phyloP scores from a whole-genome alignment of 2,329 filamentous ascomycete species.

The Periconia macrospinosa region DNA sequence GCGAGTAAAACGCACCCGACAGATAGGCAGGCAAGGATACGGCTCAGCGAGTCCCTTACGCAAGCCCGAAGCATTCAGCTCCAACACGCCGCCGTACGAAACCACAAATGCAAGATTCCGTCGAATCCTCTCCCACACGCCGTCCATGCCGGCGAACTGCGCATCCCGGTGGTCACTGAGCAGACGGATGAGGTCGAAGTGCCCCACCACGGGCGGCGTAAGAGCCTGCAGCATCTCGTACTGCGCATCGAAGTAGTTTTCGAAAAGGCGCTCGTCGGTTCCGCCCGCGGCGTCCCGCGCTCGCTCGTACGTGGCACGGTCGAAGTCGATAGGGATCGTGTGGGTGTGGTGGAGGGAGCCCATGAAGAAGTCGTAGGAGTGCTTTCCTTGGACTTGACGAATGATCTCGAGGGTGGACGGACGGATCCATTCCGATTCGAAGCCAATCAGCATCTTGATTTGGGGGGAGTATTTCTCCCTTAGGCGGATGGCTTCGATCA shows the following conservation, averaged over 20 bases:
- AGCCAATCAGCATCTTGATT: slow-evolving; percentile 83
- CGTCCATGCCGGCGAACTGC: slow-evolving; percentile 59
- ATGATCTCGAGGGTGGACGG: slow-evolving; percentile 65
- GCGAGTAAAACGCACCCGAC: slow-evolving; percentile 59
- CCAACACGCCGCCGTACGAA: slow-evolving; percentile 77
- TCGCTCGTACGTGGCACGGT: slow-evolving; percentile 65
- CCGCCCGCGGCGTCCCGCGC: slow-evolving; percentile 61
- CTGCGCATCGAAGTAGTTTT: slow-evolving; percentile 87
- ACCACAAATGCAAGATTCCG: slow-evolving; percentile 74
- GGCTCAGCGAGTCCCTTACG: slow-evolving; percentile 89
- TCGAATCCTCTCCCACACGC: slow-evolving; percentile 73
- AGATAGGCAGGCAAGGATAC: slow-evolving; percentile 80
- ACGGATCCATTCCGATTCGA: slow-evolving; percentile 92
- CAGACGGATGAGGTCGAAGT: slow-evolving; percentile 89
- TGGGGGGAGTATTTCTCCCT: slow-evolving; percentile 68
- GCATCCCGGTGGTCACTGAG: slow-evolving; percentile 70
- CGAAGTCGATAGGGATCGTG: slow-evolving; percentile 86
- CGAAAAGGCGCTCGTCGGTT: slow-evolving; percentile 66
- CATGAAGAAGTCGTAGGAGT: slow-evolving; percentile 83
- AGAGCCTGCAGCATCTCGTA: slow-evolving; percentile 74
- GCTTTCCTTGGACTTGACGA: slow-evolving; percentile 57
- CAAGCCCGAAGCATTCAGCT: slow-evolving; percentile 85
- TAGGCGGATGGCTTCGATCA: slow-evolving; percentile 73
- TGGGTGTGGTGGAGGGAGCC: slow-evolving; percentile 91
- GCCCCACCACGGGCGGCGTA: slow-evolving; percentile 78